Conservation (phyloP, 2,329 filamentous ascomycete genomes). For the Nemania sp. region DNA sequence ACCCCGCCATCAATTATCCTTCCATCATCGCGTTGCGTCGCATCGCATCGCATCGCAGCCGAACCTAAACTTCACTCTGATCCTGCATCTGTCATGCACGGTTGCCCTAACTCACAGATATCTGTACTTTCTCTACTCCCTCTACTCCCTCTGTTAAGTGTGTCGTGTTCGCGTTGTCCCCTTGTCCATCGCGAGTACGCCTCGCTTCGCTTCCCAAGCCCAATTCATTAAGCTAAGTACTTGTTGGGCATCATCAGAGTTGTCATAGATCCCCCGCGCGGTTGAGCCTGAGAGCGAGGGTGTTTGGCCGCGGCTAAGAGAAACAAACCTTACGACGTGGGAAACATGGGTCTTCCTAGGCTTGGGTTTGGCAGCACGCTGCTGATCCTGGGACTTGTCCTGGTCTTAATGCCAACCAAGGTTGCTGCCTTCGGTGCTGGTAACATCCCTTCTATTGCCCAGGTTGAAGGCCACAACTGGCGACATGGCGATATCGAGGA, state of each 20-base stretch:
- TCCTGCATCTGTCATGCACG: background rate
- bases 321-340: background rate
- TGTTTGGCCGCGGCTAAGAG: background rate
- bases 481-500: conserved; percentile 81
- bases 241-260: background rate
- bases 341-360: conserved; percentile 53
- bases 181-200: background rate
- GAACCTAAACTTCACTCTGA: background rate
- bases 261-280: too few species aligned
- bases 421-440: conserved; percentile 69
- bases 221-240: background rate
- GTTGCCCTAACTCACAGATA: background rate
- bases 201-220: background rate
- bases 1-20: conserved; percentile 16
- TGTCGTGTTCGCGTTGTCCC: conserved; percentile 13
- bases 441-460: conserved; percentile 68
- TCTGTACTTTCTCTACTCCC: too few species aligned
- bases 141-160: background rate
- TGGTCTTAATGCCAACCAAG: conserved; percentile 61
- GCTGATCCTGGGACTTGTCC: conserved; percentile 56
- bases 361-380: conserved; percentile 56
- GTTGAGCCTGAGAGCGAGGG: too few species aligned
- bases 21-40: conserved; percentile 1
- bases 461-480: conserved; percentile 72
- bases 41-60: background rate